Percentiles rank a stretch among this genome's conserved stretches.
These are phyloP conservation scores for Starmera stellimalicola DNA, from an alignment of 1,139 yeast genomes.

Conservation along the genomic window DNA sequence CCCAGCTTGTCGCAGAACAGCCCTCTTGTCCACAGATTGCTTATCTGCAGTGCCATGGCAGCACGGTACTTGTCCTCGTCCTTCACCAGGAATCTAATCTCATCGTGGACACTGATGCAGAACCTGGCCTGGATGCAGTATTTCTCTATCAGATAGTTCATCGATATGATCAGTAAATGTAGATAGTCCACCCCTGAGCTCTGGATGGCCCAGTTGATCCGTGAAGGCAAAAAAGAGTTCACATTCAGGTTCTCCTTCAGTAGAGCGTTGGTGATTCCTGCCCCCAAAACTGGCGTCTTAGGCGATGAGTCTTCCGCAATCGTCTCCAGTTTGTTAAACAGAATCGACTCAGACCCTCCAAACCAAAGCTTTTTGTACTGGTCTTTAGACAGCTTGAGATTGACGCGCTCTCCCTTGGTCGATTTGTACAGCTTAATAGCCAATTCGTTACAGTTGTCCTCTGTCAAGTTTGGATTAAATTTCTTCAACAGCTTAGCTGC, in stretches of 20 bases:
- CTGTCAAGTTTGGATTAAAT: constrained; percentile 66
- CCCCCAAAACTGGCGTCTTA: constrained; percentile 85
- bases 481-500: constrained; percentile 76
- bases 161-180: constrained; percentile 74
- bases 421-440: constrained; percentile 65
- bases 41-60: constrained; percentile 77
- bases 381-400: constrained; percentile 14
- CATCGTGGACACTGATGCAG: constrained; percentile 90
- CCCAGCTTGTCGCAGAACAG: constrained; percentile 93
- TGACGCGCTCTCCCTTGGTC: constrained; percentile 56
- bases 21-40: constrained; percentile 93
- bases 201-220: constrained; percentile 97
- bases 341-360: constrained; percentile 91
- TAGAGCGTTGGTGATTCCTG: constrained; percentile 85
- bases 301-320: constrained; percentile 84
- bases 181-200: constrained; percentile 96
- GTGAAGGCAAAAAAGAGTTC: constrained; percentile 69
- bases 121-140: constrained; percentile 73
- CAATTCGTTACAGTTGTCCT: constrained; percentile 53
- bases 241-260: constrained; percentile 54
- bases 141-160: constrained; percentile 68
- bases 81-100: constrained; percentile 70
- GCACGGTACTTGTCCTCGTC: constrained; percentile 66
- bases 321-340: constrained; percentile 80
- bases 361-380: constrained; percentile 45